Conservation (phyloP, 805 yeast genomes). For the Grigorovia humatica region DNA sequence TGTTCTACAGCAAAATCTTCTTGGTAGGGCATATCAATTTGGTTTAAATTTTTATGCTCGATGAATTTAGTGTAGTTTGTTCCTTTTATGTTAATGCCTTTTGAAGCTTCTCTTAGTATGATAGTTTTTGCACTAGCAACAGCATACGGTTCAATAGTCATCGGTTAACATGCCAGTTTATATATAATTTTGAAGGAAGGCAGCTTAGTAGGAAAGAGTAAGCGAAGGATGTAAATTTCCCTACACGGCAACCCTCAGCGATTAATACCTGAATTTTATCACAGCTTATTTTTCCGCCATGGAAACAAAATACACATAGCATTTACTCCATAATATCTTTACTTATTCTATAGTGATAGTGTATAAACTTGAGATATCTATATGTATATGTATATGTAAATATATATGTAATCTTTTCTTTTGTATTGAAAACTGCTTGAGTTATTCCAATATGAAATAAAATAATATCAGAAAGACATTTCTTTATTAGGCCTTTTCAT, state of each 20-base stretch:
- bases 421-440: not conserved
- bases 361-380: not conserved
- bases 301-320: too few relatives aligned
- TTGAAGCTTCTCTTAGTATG: too few relatives aligned
- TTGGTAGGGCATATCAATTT: conserved; percentile 32
- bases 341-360: not conserved
- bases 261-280: too few relatives aligned
- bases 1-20: conserved; percentile 42
- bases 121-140: too few relatives aligned
- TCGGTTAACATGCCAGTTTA: not conserved
- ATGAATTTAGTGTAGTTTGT: too few relatives aligned
- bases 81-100: too few relatives aligned
- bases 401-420: not conserved
- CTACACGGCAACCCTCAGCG: too few relatives aligned
- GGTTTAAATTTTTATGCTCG: too few relatives aligned
- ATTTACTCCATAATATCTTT: not conserved
- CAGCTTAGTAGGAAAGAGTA: not conserved
- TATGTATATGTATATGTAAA: not conserved
- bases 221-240: not conserved
- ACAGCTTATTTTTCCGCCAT: too few relatives aligned
- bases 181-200: too few relatives aligned
- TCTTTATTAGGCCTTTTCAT: not conserved
- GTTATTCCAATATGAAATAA: not conserved
- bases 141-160: too few relatives aligned
- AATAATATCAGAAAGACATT: not conserved